Conservation (phyloP, 257 asterid species). For the Schizonepeta tenuifolia region DNA sequence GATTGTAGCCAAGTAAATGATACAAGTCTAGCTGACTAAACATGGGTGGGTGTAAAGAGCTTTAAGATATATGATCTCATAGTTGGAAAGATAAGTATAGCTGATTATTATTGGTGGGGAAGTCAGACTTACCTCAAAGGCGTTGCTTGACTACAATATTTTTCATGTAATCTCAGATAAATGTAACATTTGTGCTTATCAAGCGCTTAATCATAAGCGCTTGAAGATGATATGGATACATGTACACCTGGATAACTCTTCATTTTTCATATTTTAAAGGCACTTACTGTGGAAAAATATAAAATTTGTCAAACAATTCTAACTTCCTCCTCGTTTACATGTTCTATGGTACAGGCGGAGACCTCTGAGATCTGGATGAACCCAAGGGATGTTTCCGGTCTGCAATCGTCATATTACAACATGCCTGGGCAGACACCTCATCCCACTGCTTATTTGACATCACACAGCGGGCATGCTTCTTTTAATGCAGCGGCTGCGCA, state of each 20-base stretch:
- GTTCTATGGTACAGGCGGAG: constrained; percentile 63
- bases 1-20: no score
- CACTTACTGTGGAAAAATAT: not conserved
- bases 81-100: no score
- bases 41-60: no score
- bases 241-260: not conserved
- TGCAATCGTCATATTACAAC: constrained; percentile 88
- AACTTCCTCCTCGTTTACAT: not conserved
- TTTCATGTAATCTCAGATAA: no score
- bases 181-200: no score
- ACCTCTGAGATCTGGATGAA: constrained; percentile 96
- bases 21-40: no score
- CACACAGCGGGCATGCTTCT: constrained; percentile 82
- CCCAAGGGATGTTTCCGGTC: constrained; percentile 64
- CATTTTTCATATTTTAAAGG: not conserved
- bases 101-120: no score
- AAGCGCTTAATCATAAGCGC: no score
- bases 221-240: no score
- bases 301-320: constrained; percentile 1
- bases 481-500: constrained; percentile 80
- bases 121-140: no score
- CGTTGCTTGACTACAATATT: no score
- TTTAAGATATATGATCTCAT: not conserved
- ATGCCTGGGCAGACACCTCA: constrained; percentile 89
- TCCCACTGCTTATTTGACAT: constrained; percentile 67